Conservation (phyloP, 257 asterid genomes). For the Pogostemon cablin region DNA sequence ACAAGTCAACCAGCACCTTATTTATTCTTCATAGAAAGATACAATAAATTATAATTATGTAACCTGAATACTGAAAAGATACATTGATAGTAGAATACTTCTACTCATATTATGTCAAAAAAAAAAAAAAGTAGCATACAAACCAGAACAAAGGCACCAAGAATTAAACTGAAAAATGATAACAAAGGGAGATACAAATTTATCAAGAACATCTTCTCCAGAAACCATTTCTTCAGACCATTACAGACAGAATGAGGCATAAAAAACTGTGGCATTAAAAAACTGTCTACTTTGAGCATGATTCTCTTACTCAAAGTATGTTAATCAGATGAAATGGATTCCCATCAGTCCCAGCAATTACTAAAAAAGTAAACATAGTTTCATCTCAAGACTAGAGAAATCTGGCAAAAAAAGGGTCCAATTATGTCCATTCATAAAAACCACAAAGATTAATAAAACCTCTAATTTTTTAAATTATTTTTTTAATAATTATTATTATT, state of each 20-base stretch:
- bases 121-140: background rate
- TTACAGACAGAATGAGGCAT: background rate
- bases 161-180: constrained; percentile 1
- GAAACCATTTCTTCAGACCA: constrained; percentile 7
- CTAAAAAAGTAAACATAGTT: no score
- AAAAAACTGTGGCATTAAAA: constrained; percentile 11
- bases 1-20: constrained; percentile 34
- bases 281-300: background rate
- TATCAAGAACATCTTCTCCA: background rate
- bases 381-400: constrained; percentile 4
- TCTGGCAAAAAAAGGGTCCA: background rate
- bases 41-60: constrained; percentile 14
- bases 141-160: background rate
- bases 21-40: constrained; percentile 26
- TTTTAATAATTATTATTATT: no score
- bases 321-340: background rate
- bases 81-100: background rate
- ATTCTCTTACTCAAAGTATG: constrained; percentile 2
- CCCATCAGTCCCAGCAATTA: background rate
- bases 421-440: constrained; percentile 6
- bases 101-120: constrained; percentile 15
- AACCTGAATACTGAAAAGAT: background rate
- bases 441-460: background rate
- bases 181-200: background rate
- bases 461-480: background rate